These are phyloP conservation scores for Sugiyamaella floridensis DNA, from an alignment of 805 yeast species.

Conservation along the genomic window DNA sequence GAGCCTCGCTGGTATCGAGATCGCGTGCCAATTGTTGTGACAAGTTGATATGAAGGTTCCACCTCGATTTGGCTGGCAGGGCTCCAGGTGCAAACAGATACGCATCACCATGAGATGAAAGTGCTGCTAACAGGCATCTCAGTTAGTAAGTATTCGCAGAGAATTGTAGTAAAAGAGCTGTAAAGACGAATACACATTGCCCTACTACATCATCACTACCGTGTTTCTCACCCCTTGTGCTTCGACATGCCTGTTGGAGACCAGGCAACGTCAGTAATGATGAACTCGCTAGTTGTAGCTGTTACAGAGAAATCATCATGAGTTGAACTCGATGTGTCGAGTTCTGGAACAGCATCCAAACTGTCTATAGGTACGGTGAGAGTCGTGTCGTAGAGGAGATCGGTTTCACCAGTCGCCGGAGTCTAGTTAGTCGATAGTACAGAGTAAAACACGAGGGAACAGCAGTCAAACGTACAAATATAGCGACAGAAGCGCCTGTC, in stretches of 20 bases:
- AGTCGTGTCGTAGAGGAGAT: not conserved
- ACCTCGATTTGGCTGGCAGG: conserved; percentile 10
- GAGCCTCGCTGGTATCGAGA: not conserved
- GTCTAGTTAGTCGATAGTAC: not conserved
- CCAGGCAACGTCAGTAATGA: conserved; percentile 18
- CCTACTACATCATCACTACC: not conserved
- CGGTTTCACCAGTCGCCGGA: not conserved
- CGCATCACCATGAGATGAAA: conserved; percentile 15
- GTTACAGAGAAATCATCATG: conserved; percentile 13
- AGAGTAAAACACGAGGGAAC: not conserved
- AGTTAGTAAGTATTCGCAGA: not conserved
- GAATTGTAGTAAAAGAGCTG: too few relatives aligned
- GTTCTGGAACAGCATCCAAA: not conserved
- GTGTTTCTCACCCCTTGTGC: conserved; percentile 2
- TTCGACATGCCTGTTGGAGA: conserved; percentile 18
- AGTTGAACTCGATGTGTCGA: not conserved
- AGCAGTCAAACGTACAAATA: conserved; percentile 12
- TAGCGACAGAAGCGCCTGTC: conserved; percentile 9
- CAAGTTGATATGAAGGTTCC: conserved; percentile 5
- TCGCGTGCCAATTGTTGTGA: not conserved
- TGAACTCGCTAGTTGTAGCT: conserved; percentile 9
- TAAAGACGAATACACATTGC: not conserved
- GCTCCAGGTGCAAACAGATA: conserved; percentile 12
- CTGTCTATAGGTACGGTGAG: not conserved
- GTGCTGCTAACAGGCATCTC: conserved; percentile 9